Base-by-base conservation (phyloP, 352 stramenopile genomes). In the Phytophthora megakarya region DNA sequence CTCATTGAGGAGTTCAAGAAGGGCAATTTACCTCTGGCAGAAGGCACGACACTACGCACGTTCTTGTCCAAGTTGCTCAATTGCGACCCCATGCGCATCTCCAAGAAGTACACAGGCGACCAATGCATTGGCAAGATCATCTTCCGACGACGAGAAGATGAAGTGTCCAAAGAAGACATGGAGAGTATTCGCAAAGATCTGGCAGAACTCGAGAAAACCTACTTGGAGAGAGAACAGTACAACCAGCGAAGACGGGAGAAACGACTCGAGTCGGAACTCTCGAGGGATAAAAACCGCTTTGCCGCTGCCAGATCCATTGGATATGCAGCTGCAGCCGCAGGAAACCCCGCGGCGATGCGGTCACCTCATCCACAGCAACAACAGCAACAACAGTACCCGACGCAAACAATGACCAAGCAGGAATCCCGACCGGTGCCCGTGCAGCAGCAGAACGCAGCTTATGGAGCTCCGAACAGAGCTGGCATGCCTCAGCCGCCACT, bases 81-180 rank as follows among this genome's bases (percentile, higher is more conserved):
- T 69, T 99, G 97, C 72, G 97, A 99, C 77, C 97, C 97, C 8
- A 99, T 99, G 97, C 81, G 97, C 13, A 99, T 99, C 55, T 98
- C 94, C 0, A 99, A 99, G 70, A 99, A 99, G 77, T 99, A 99
- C 67, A 98, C 98, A 46, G 97, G 97, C 13, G 89, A 93, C 57
- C 98, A 99, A 65, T 99, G 96, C 66, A 99, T 99, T 61, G 96
- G 97, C 67, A 99, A 99, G 75, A 88, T 93, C 42, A 76, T 80
- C 61, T 93, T 92, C 52, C 79, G 85, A 9, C 65, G 84, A 28
- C 74, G 86, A 28, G 87, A 92, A 53, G 82, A 92, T 44, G 79
- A 90, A n/a, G 70, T 92, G 11, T 67, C 84, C 3, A 89, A 90
- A 44, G 85, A 91, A 7, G 85, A 95, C 39, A 81, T 93, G 71